Evolutionary conservation across 2,329 filamentous ascomycete species (phyloP).

Genomic region (Xylariaceae sp.): DNA sequence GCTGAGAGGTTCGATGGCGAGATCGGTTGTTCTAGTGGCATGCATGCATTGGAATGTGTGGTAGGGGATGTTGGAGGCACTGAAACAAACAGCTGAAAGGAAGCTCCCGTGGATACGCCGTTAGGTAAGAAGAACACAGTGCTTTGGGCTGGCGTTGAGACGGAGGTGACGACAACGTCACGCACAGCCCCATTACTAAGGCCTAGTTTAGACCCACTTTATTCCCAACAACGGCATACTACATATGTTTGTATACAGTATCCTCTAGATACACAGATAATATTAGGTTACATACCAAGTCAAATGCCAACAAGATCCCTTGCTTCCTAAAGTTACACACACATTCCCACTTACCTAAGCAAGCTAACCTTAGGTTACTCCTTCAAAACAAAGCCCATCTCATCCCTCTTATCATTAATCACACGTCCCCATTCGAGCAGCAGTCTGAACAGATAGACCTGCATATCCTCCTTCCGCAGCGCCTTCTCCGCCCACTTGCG

Average conservation of each 20-base stretch:
- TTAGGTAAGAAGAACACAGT: too few species aligned
- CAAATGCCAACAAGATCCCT: too few species aligned
- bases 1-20: background rate
- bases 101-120: background rate
- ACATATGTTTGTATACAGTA: background rate
- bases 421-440: conserved; percentile 72
- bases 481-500: conserved; percentile 59
- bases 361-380: background rate
- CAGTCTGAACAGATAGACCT: conserved; percentile 73
- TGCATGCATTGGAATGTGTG: background rate
- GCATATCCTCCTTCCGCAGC: conserved; percentile 67
- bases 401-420: conserved; percentile 55
- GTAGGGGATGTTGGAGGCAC: background rate
- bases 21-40: background rate
- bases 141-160: too few species aligned
- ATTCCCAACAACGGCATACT: too few species aligned
- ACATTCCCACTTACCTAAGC: too few species aligned
- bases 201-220: background rate
- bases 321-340: background rate
- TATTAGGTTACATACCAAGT: too few species aligned
- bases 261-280: too few species aligned
- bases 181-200: background rate
- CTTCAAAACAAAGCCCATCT: conserved; percentile 34
- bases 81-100: conserved; percentile 6
- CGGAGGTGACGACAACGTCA: background rate